Evolutionary conservation across 2,329 filamentous ascomycete species (phyloP).

Genomic region (Knoxdaviesia proteae): DNA sequence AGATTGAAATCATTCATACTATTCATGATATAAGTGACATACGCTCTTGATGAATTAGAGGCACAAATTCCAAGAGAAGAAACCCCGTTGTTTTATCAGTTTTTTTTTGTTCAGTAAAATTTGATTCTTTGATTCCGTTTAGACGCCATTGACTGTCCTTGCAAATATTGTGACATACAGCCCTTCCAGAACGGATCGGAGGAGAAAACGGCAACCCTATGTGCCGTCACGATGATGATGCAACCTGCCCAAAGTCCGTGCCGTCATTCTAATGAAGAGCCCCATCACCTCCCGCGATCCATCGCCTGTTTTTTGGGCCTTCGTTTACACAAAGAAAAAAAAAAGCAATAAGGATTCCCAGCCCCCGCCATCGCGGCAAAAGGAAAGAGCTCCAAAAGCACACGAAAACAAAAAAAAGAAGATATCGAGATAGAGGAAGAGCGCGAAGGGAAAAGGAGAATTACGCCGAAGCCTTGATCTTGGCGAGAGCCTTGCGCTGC

Average conservation of each 20-base stretch:
- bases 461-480: slow-evolving; percentile 71
- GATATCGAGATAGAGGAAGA: slow-evolving; percentile 1
- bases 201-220: slow-evolving; percentile 17
- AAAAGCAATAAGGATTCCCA: too few relatives aligned
- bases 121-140: slow-evolving; percentile 34
- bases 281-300: slow-evolving; percentile 10
- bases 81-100: too few relatives aligned
- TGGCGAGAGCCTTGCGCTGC: slow-evolving; percentile 88
- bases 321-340: too few relatives aligned
- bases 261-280: slow-evolving; percentile 5
- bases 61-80: too few relatives aligned
- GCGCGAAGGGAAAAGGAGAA: slow-evolving; percentile 4
- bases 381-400: too few relatives aligned
- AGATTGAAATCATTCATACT: too few relatives aligned
- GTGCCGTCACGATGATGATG: slow-evolving; percentile 16
- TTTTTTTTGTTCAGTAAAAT: slow-evolving; percentile 6
- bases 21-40: too few relatives aligned
- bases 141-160: slow-evolving; percentile 41
- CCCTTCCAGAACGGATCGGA: slow-evolving; percentile 34
- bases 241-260: slow-evolving; percentile 16
- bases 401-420: slow-evolving; percentile 1
- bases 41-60: too few relatives aligned
- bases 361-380: too few relatives aligned
- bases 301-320: slow-evolving; percentile 9
- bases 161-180: slow-evolving; percentile 33